Evolutionary conservation across 2,329 filamentous ascomycete species (phyloP), one percentile per base, ranked within the genome.

Genomic region (Pseudogymnoascus sp.): DNA sequence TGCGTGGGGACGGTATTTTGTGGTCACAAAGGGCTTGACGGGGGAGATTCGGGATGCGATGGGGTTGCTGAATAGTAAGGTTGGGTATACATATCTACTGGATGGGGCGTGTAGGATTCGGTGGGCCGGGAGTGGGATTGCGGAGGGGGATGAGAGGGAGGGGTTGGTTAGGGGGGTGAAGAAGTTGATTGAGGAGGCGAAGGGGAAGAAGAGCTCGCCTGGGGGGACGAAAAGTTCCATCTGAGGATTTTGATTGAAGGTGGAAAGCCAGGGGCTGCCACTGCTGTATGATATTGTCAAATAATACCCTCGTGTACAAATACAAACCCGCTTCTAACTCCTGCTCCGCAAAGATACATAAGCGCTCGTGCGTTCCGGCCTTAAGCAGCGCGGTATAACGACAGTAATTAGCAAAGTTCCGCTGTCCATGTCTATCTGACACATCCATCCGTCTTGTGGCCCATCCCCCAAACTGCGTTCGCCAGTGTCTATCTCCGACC

Each of bases 41-140:
- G 82, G 86, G 62, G 79, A 85, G 63, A 83, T 88, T 63, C 79
- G 82, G 61, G 85, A 88, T 74, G 79, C 77, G 40, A 84, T 89
- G 65, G 86, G 86, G 10, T 69, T 96, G 73, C 78, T 96, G 72
- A 99, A 99, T 76, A 86, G 85, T 68, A 95, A 92, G 76, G 93
- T 97, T 35, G 93, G 92, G n/a, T 64, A 64, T 40, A 88, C 92
- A 4, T 99, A 96, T 75, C 80, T 99, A 59, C 80, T 99, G 64
- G 94, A 99, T 74, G 81, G 86, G 66, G 81, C 92, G 67, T 96
- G 92, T 74, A 89, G 86, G 76, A 95, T 99, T 69, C 84, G 94
- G 63, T 99, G 94, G 94, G 94, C 93, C 0, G 94, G 90, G 3
- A 96, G 92, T 71, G 90, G 87, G 11, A 73, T 80, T 56, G 84